These are phyloP conservation scores for Dimocarpus longan DNA, from an alignment of 345 rosid genomes.

Conservation along the genomic window DNA sequence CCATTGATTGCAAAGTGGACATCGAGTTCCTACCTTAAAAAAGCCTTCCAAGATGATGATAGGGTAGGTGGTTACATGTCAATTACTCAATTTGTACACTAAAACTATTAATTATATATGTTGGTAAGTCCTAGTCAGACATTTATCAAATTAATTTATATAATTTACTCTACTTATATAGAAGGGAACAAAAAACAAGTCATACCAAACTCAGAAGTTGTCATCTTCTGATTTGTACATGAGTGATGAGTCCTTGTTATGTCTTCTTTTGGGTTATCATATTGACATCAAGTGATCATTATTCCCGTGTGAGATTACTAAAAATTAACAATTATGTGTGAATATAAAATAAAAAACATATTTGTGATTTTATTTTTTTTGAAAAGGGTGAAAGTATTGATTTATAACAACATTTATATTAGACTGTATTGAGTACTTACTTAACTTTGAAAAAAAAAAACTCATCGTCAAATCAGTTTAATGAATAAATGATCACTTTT, in stretches of 20 bases:
- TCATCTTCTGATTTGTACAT: not conserved
- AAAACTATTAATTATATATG: not conserved
- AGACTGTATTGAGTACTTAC: too few species aligned
- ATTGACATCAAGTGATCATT: not conserved
- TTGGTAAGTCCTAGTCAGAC: not conserved
- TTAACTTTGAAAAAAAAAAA: too few species aligned
- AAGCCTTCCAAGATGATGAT: not conserved
- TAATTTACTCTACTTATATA: too few species aligned
- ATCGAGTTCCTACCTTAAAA: not conserved
- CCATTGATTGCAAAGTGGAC: not conserved
- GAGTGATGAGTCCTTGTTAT: not conserved
- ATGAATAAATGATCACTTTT: too few species aligned
- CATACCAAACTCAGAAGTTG: not conserved
- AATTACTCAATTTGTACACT: not conserved
- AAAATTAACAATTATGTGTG: not conserved
- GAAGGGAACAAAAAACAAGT: not conserved
- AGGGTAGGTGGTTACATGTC: conserved; percentile 1
- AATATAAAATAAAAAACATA: too few species aligned
- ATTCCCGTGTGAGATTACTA: not conserved
- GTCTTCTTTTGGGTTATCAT: not conserved
- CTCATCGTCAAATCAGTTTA: too few species aligned
- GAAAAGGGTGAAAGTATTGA: too few species aligned
- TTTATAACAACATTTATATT: too few species aligned
- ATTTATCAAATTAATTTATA: too few species aligned
- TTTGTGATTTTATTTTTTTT: too few species aligned